Evolutionary conservation across 441 rosid species (phyloP), one percentile per base, ranked within the genome.

Genomic region (Biscutella laevigata): DNA sequence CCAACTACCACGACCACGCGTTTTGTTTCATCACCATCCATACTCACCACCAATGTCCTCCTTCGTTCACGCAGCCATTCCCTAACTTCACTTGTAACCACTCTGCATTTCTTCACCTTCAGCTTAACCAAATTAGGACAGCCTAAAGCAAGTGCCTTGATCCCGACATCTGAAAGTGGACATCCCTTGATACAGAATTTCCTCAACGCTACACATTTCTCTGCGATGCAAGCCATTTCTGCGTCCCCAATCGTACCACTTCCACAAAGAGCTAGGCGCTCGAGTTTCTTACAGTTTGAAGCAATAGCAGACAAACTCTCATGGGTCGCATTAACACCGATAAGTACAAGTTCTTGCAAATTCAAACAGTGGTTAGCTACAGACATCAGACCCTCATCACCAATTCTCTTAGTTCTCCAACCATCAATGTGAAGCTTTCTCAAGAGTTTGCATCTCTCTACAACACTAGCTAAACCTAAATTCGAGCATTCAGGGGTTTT

Each of bases 371-470:
- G 77, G 49, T 64, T 73, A 33, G 83, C 77, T 21, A 82, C 66
- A 53, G 77, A 71, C 3, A 75, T 61, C 25, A 82, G 58, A 29
- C 83, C 79, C 51, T 75, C 80, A 7, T 82, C 88, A 7, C 78
- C 83, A 2, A 82, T 75, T 57, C 73, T 75, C 34, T 75, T 73
- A 13, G 74, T 79, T 33, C 78, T 79, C 79, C 81, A 74, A 38
- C 81, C 85, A 57, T 82, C 80, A 29, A 82, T 54, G 59, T 73
- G 84, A 62, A 82, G 83, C 70, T 82, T 79, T 71, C 75, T 77
- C 33, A 82, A 54, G 5, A 64, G 57, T 58, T 54, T 71, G 54
- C 89, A 79, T 42, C 73, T 66, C 73, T 70, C 74, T 6, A 76
- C 89, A 1, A 82, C 67, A 26, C 29, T 20, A 47, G 14, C 24